Percentiles rank a stretch among this genome's conserved stretches.
These are phyloP conservation scores for Gracilaria gracilis DNA, from an alignment of 23 red algal species.

Conservation along the genomic window DNA sequence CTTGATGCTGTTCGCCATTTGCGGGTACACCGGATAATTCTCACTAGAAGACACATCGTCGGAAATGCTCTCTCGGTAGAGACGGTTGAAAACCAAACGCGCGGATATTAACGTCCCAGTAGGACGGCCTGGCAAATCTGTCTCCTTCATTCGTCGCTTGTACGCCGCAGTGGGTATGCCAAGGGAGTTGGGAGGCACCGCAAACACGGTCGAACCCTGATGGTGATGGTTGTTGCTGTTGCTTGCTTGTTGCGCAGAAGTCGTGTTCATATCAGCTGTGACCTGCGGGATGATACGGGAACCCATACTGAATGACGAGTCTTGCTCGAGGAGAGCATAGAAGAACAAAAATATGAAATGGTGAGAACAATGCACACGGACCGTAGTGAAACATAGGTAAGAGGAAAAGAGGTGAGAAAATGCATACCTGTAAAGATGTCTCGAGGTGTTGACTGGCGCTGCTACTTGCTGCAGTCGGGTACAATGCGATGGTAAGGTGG, in stretches of 20 bases:
- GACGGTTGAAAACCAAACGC: conserved; percentile 1
- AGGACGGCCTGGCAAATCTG: neutral
- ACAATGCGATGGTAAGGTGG: no score
- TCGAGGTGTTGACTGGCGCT: neutral
- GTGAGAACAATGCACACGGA: neutral
- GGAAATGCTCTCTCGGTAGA: neutral
- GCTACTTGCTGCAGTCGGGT: no score
- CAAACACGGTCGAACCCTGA: neutral
- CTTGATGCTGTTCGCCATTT: conserved; percentile 1
- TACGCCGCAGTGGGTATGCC: neutral
- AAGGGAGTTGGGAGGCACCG: neutral
- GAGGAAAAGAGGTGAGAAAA: neutral
- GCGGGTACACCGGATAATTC: neutral
- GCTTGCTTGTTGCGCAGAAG: neutral
- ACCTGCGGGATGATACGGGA: no score
- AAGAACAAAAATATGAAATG: neutral
- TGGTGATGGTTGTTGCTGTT: conserved; percentile 4
- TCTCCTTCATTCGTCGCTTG: conserved; percentile 2
- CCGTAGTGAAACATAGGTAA: neutral
- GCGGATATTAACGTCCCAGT: neutral
- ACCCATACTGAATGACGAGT: no score
- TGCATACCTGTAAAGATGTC: neutral
- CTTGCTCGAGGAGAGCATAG: neutral
- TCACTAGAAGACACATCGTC: neutral
- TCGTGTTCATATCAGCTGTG: no score